Conservation (phyloP, 2,329 filamentous ascomycete genomes). For the Pezicula neosporulosa region DNA sequence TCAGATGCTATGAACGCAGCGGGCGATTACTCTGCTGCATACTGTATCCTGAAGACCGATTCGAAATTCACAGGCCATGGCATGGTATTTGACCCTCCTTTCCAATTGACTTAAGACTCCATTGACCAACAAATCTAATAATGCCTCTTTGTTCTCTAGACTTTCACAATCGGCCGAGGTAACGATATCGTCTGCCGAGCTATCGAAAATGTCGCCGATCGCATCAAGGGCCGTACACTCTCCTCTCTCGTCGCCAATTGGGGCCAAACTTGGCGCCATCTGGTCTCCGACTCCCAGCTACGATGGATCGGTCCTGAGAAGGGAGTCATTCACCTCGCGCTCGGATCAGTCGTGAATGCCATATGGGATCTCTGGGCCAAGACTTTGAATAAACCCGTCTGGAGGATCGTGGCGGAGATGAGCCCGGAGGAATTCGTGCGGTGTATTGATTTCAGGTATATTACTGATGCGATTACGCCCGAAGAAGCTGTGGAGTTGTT, state of each 20-base stretch:
- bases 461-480: conserved; percentile 82
- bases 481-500: conserved; percentile 75
- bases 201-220: conserved; percentile 71
- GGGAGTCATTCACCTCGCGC: conserved; percentile 84
- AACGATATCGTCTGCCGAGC: conserved; percentile 87
- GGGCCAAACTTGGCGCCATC: conserved; percentile 83
- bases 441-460: conserved; percentile 90
- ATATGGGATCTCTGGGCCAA: conserved; percentile 93
- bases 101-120: not conserved
- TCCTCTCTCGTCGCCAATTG: conserved; percentile 73
- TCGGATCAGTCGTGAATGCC: conserved; percentile 83
- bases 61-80: conserved; percentile 69
- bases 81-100: conserved; percentile 52
- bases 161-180: conserved; percentile 81
- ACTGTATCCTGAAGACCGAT: conserved; percentile 86
- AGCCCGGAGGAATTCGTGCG: conserved; percentile 77
- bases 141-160: not conserved
- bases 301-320: conserved; percentile 93
- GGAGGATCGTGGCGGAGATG: conserved; percentile 86
- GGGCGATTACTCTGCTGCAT: conserved; percentile 90
- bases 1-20: conserved; percentile 96
- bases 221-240: conserved; percentile 70
- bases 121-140: not conserved
- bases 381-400: conserved; percentile 77
- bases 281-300: conserved; percentile 84